Base-by-base conservation (phyloP, 2,329 filamentous ascomycete species). In the Stachybotrys elegans region DNA sequence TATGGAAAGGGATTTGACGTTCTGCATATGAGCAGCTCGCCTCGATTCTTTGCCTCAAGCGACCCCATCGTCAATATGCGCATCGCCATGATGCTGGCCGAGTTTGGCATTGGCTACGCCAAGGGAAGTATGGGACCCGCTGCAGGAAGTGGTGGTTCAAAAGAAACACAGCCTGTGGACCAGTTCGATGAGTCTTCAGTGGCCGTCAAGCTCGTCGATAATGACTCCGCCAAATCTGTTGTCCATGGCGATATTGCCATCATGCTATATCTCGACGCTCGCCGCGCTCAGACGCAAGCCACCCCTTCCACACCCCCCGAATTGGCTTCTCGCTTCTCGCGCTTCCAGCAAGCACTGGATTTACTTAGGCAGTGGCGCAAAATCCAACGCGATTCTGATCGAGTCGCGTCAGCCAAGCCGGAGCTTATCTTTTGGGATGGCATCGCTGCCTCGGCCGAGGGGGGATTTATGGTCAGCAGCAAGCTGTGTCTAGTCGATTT, bases 1-100 rank as follows among this genome's bases (percentile, higher is more conserved):
- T 98, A 98, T 57, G 91, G 90, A 0, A 53, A 58, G 1, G 93
- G 93, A 0, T 95, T 90, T 51, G 87, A 98, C 57, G 88, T 95
- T 6, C 65, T 93, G 46, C 84, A 93, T 56, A 76, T 84, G 56
- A 72, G 67, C 46, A 63, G 57, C 25, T 66, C 73, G 20, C 70
- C 76, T 21, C 63, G 77, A 14, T 62, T 82, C 39, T 81, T 77
- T 53, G 52, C 68, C 4, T 73, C 73, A 2, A 55, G 60, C 1
- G 76, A 81, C 44, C 22, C 52, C 0, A 53, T 77, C 4, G 63
- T 68, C 6, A 78, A 82, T 43, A 57, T 68, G 58, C 66, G 74
- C 3, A 63, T 83, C 2, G 62, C 65, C 48, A 50, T 81, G 11
- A 72, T 77, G 62, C 58, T 81, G 22, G 65, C 69, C 0, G 72